Percentiles rank a stretch among this genome's conserved stretches.
Conservation (phyloP, 805 yeast genomes). For the Spathaspora arborariae region DNA sequence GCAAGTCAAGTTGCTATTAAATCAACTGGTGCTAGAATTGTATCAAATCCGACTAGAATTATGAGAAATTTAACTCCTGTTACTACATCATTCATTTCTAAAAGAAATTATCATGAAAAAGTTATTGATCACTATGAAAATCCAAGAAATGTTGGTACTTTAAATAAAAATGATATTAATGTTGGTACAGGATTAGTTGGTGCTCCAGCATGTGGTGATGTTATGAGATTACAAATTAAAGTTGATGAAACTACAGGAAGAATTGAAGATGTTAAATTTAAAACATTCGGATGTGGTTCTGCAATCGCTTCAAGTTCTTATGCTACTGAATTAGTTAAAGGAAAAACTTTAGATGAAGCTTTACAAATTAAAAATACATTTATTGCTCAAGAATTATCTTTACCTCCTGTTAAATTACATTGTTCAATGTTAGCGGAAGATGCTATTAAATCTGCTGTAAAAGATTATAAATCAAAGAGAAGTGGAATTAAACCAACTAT, state of each 20-base stretch:
- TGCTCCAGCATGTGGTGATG: conserved; percentile 99
- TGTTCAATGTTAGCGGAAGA: conserved; percentile 99
- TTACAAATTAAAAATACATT: conserved; percentile 87
- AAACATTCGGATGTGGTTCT: conserved; percentile 98
- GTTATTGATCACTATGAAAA: conserved; percentile 95
- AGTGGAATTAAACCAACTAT: conserved; percentile 47
- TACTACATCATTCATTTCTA: conserved; percentile 1
- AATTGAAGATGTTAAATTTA: conserved; percentile 92
- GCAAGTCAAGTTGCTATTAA: conserved; percentile 8
- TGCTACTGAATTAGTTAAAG: conserved; percentile 93
- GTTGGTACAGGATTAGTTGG: conserved; percentile 98
- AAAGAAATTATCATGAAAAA: conserved; percentile 73
- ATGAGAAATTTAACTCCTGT: background rate
- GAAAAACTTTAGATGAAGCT: conserved; percentile 92
- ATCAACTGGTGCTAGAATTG: conserved; percentile 8
- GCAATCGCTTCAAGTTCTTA: conserved; percentile 96
- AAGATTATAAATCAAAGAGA: conserved; percentile 89
- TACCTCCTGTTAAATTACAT: conserved; percentile 96
- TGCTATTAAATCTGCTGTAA: conserved; percentile 95
- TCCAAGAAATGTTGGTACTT: conserved; percentile 94
- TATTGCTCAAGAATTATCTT: conserved; percentile 88
- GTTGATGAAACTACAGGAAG: conserved; percentile 88
- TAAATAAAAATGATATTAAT: conserved; percentile 67
- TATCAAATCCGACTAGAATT: background rate
- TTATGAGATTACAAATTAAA: conserved; percentile 93